Base-by-base conservation (phyloP, 495 filamentous ascomycete species). In the Letharia columbiana region DNA sequence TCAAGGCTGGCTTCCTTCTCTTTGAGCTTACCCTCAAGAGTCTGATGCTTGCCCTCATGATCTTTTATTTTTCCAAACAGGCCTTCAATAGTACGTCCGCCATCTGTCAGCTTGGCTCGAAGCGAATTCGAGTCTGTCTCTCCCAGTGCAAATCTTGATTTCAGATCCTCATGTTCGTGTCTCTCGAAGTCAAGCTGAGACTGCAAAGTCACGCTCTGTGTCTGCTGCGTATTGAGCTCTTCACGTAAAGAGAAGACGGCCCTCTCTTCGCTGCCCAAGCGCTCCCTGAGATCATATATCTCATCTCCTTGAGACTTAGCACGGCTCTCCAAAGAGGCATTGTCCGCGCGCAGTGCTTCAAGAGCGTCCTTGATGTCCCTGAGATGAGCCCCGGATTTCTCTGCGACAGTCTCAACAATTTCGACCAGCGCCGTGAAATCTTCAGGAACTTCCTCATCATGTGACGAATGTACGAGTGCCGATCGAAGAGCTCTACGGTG, bases 121-220 rank as follows among this genome's bases (percentile, higher is more conserved):
- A 96, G 76, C 20, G 83, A 87, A 73, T 92, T 89, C 10, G 89
- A 89, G 33, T 89, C 89, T 10, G 85, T 91, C 71, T 92, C 89
- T 42, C 89, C 91, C 50, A 89, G 87, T 8, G 87, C 82, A 71
- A 94, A 84, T 73, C 86, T 86, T 18, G 77, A 77, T 63, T 89
- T 83, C 40, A 96, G 78, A 20, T 83, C 76, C 50, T 78, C 80
- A 35, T 93, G 79, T 66, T 89, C 86, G 13, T 80, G 76, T 37
- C 86, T 85, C 61, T 89, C 85, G 42, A 88, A 83, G 11, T 83
- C 77, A 33, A 96, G 76, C 69, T 95, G 89, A 28, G 76, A 75
- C 63, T 85, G 80, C 28, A 92, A 75, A 0, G 82, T 79, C 1
- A 75, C 70, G 3, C 83, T 76, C 68, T 85, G 85, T 7, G 84